phyloP scores from a whole-genome alignment of 2,329 filamentous ascomycete genomes.

The Claviceps arundinis region DNA sequence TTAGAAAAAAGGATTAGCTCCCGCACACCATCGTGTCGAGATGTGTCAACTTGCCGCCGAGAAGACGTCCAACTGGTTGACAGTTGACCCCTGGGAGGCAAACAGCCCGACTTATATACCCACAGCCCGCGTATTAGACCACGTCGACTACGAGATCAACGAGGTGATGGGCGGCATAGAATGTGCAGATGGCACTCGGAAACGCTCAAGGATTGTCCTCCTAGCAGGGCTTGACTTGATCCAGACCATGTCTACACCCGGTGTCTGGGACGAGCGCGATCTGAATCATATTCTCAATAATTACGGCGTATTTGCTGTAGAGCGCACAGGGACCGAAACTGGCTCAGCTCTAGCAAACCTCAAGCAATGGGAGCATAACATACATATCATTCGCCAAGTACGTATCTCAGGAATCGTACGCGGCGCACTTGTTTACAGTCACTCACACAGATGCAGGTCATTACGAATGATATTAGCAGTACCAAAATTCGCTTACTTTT shows the following conservation, averaged over 20 bases:
- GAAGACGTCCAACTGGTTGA: constrained; percentile 59
- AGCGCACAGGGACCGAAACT: constrained; percentile 77
- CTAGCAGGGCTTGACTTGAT: constrained; percentile 69
- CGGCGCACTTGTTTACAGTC: not conserved
- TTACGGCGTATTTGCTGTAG: constrained; percentile 76
- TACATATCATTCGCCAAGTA: constrained; percentile 62
- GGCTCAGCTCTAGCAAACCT: constrained; percentile 75
- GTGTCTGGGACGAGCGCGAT: constrained; percentile 74
- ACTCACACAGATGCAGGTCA: constrained; percentile 15
- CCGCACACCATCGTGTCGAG: constrained; percentile 28
- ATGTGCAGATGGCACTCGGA: constrained; percentile 50
- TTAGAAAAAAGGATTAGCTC: constrained; percentile 24
- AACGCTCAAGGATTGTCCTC: constrained; percentile 60
- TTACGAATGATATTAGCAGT: constrained; percentile 78
- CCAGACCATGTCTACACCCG: constrained; percentile 58
- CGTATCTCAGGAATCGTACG: not conserved
- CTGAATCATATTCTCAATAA: constrained; percentile 75
- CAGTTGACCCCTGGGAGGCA: constrained; percentile 83
- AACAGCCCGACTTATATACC: constrained; percentile 71
- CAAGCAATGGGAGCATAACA: constrained; percentile 71
- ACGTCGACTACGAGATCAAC: constrained; percentile 87
- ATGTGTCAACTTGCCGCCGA: constrained; percentile 80
- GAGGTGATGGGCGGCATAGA: constrained; percentile 61
- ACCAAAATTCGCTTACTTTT: constrained; percentile 72
- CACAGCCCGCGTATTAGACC: constrained; percentile 79